Base-by-base conservation (phyloP, 768 basidiomycete species). In the Amanita rimosa region DNA sequence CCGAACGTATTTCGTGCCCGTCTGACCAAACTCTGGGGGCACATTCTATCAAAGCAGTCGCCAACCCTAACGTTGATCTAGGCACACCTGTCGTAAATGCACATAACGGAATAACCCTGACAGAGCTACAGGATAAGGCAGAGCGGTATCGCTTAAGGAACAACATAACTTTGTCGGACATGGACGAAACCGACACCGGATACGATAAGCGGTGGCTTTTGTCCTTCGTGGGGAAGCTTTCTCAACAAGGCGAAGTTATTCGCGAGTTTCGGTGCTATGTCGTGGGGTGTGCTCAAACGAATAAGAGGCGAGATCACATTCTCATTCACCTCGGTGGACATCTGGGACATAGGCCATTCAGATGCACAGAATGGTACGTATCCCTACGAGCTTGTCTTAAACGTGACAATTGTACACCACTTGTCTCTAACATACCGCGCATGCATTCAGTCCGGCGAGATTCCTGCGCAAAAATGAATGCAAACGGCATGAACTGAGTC, bases 401-500 rank as follows among this genome's bases (percentile, higher is more conserved):
- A 16, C 29, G 10, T 22, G 4, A 14, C 27, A 29, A 14, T 24
- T 13, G 42, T n/a, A 11, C 8, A 10, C 16, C 41, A 21, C 16
- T 29, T 13, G 24, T 9, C 27, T 48, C 27, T 33, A 17, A 17
- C 22, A 34, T 29, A 43, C 13, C 21, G 42, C 16, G n/a, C 33
- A 21, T 44, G n/a, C 33, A 21, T 44, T 10, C 45, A 85, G 84
- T 58, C 61, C 74, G 2, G 69, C 79, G 50, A 69, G 77, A 10
- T 86, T 85, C 65, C 58, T 83, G 51, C 78, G 84, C 51, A 85
- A 81, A 61, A 85, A 86, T 56, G 83, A 86, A 59, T 83, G 81
- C 66, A 85, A 83, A 58, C 76, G 84, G 22, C 84, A 86, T 52
- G 81, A 83, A 60, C 69, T 76, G 11, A 78, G 75, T 51, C 83